phyloP scores from a whole-genome alignment of 352 stramenopile genomes.

The Phytopythium sindhum region DNA sequence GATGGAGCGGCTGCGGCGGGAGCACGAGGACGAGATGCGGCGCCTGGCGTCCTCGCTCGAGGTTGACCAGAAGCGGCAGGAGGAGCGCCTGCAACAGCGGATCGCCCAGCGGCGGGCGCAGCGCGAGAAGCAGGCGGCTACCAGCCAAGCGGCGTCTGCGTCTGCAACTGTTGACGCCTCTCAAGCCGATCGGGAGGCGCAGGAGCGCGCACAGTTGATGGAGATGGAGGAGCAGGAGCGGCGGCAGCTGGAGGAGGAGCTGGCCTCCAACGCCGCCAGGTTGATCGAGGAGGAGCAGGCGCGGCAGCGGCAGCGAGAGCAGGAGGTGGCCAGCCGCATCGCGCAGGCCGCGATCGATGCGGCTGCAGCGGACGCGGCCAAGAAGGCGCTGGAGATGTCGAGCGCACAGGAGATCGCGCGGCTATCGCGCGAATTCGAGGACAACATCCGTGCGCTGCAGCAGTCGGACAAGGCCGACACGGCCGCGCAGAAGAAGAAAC shows the following conservation, averaged over 20 bases:
- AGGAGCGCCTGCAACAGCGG: conserved; percentile 63
- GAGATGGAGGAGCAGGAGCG: conserved; percentile 30
- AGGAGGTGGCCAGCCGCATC: conserved; percentile 34
- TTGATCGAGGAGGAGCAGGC: conserved; percentile 52
- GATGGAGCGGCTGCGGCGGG: conserved; percentile 44
- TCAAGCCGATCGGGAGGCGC: conserved; percentile 9
- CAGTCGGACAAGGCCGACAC: conserved; percentile 58
- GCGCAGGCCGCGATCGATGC: conserved; percentile 32
- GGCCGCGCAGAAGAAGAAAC: conserved; percentile 57
- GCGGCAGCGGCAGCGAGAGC: conserved; percentile 47
- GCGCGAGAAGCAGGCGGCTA: conserved; percentile 17
- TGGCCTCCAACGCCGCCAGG: conserved; percentile 23
- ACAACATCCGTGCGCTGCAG: conserved; percentile 51
- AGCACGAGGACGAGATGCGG: conserved; percentile 57
- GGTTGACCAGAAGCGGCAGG: conserved; percentile 56
- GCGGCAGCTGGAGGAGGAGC: conserved; percentile 17
- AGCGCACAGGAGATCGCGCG: conserved; percentile 48
- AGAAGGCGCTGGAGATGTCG: conserved; percentile 43
- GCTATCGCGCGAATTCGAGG: conserved; percentile 59
- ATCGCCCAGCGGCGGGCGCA: conserved; percentile 47
- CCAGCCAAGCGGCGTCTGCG: neutral
- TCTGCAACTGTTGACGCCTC: neutral
- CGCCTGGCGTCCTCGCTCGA: conserved; percentile 39
- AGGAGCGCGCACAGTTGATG: conserved; percentile 15
- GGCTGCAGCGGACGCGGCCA: conserved; percentile 28